Percentiles rank a stretch among this genome's conserved stretches.
Conservation (phyloP, 139 green algal species). For the Picochlorum sp. region DNA sequence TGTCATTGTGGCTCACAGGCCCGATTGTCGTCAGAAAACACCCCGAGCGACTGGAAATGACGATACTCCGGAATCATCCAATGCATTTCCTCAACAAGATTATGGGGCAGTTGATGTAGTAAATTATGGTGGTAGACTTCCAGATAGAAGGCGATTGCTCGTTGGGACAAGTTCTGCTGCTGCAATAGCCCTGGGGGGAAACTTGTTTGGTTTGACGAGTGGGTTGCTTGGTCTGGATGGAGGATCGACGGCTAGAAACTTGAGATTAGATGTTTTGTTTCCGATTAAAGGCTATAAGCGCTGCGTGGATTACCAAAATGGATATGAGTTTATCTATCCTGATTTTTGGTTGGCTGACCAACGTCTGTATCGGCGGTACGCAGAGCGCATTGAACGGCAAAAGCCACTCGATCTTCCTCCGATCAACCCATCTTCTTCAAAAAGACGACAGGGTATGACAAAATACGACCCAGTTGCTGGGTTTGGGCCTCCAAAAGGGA, state of each 20-base stretch:
- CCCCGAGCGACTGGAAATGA: too few relatives aligned
- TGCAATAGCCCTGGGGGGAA: slow-evolving; percentile 63
- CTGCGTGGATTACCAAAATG: slow-evolving; percentile 57
- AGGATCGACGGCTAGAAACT: slow-evolving; percentile 30
- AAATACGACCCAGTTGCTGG: slow-evolving; percentile 62
- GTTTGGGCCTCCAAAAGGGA: slow-evolving; percentile 72
- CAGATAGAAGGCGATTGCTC: slow-evolving; percentile 26
- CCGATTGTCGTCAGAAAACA: too few relatives aligned
- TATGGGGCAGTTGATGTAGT: slow-evolving; percentile 34
- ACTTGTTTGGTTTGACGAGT: slow-evolving; percentile 69
- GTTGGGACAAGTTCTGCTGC: slow-evolving; percentile 31
- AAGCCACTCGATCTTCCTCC: slow-evolving; percentile 53
- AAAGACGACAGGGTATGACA: not conserved
- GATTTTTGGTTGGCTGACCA: slow-evolving; percentile 78
- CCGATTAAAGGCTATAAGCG: slow-evolving; percentile 68
- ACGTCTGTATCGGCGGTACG: slow-evolving; percentile 55
- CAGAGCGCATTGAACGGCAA: slow-evolving; percentile 51
- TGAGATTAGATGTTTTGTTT: slow-evolving; percentile 63
- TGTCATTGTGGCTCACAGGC: too few relatives aligned
- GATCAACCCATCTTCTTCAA: not conserved
- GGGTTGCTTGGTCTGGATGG: slow-evolving; percentile 61
- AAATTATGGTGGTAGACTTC: slow-evolving; percentile 42
- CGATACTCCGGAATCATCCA: too few relatives aligned
- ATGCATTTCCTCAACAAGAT: too few relatives aligned
- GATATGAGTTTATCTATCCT: slow-evolving; percentile 84